Percentiles rank a stretch among this genome's conserved stretches.
These are phyloP conservation scores for Russula emetica DNA, from an alignment of 768 basidiomycete species.

Conservation along the genomic window DNA sequence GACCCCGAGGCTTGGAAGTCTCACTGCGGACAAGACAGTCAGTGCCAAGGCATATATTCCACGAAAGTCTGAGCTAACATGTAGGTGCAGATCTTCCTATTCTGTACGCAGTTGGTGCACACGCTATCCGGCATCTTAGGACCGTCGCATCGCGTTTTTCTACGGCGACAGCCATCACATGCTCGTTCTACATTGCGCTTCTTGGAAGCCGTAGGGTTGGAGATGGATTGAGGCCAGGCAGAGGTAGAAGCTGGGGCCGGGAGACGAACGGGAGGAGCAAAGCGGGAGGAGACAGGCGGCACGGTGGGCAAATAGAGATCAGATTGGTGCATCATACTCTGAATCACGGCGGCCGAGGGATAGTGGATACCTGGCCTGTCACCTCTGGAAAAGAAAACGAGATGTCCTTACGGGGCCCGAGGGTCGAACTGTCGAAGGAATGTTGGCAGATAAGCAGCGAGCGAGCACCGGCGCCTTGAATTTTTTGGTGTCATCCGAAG, in stretches of 20 bases:
- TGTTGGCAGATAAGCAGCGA: slow-evolving; percentile 11
- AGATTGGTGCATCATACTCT: slow-evolving; percentile 16
- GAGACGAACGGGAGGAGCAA: neutral
- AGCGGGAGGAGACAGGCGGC: slow-evolving; percentile 18
- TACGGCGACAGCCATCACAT: slow-evolving; percentile 36
- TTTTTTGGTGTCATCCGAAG: slow-evolving; percentile 10
- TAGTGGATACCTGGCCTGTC: neutral
- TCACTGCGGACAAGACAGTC: slow-evolving; percentile 30
- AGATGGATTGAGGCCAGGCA: slow-evolving; percentile 14
- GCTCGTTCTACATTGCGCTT: slow-evolving; percentile 37
- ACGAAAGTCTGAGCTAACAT: slow-evolving; percentile 28
- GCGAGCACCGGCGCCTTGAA: slow-evolving; percentile 6
- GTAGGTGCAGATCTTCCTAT: slow-evolving; percentile 36
- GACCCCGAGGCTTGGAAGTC: slow-evolving; percentile 38
- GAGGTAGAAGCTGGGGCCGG: neutral
- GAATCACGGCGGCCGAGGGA: slow-evolving; percentile 20
- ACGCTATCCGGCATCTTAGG: slow-evolving; percentile 35
- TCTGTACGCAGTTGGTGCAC: slow-evolving; percentile 39
- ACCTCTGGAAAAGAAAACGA: slow-evolving; percentile 8
- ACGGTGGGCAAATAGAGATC: slow-evolving; percentile 4
- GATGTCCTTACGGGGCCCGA: slow-evolving; percentile 20
- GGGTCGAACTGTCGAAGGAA: slow-evolving; percentile 7
- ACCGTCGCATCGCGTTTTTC: slow-evolving; percentile 37
- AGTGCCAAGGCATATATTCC: neutral
- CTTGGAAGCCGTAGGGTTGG: slow-evolving; percentile 30